phyloP scores from a whole-genome alignment of 2,329 filamentous ascomycete species.

The Penicillium crustosum region DNA sequence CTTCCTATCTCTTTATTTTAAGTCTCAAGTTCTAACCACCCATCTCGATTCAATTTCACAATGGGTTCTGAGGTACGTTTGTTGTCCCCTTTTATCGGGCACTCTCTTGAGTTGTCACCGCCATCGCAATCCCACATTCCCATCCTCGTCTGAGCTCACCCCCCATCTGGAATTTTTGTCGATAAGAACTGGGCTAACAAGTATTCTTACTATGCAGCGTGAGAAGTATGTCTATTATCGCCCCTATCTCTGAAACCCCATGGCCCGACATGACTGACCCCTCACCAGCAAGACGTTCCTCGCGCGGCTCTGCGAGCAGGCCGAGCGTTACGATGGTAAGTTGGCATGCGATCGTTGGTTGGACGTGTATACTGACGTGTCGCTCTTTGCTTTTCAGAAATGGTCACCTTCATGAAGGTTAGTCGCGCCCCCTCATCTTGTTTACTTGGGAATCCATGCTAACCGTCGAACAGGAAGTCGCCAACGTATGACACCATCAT shows the following conservation, averaged over 20 bases:
- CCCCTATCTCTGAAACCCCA: slow-evolving; percentile 12
- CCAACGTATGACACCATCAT: slow-evolving; percentile 64
- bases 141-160: slow-evolving; percentile 11
- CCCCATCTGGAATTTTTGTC: slow-evolving; percentile 20
- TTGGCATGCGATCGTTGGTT: neutral
- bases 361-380: slow-evolving; percentile 22
- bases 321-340: slow-evolving; percentile 97
- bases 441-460: slow-evolving; percentile 23
- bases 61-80: slow-evolving; percentile 65
- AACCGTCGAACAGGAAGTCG: slow-evolving; percentile 70
- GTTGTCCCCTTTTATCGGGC: slow-evolving; percentile 38
- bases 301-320: slow-evolving; percentile 99
- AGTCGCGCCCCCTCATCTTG: slow-evolving; percentile 38
- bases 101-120: slow-evolving; percentile 34
- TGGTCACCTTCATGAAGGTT: slow-evolving; percentile 98
- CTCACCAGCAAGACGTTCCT: slow-evolving; percentile 93
- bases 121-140: slow-evolving; percentile 24
- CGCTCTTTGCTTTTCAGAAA: slow-evolving; percentile 58
- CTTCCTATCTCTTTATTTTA: slow-evolving; percentile 13
- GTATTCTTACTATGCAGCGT: slow-evolving; percentile 53
- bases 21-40: slow-evolving; percentile 49
- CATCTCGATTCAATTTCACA: slow-evolving; percentile 36
- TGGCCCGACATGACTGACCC: slow-evolving; percentile 38
- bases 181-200: slow-evolving; percentile 42
- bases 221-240: slow-evolving; percentile 60